Evolutionary conservation across 1,284 basidiomycete species (phyloP).

Genomic region (Ceraceosorus guamensis): DNA sequence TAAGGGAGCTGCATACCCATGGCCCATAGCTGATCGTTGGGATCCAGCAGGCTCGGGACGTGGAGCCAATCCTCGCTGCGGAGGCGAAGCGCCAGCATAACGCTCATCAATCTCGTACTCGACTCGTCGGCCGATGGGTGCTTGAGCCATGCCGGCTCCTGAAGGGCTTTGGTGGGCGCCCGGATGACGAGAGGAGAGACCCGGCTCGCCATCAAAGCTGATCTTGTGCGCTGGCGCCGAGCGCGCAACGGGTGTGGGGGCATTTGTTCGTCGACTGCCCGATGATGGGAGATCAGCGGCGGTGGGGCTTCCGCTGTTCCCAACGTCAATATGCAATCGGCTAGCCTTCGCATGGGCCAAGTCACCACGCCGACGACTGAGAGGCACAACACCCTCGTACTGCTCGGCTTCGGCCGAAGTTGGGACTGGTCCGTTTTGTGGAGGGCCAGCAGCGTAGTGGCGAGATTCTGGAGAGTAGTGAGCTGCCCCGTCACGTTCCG

Average conservation of each 20-base stretch:
- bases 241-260: slow-evolving; percentile 13
- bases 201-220: slow-evolving; percentile 22
- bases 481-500: neutral
- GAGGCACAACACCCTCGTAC: slow-evolving; percentile 10
- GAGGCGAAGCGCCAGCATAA: neutral
- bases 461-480: neutral
- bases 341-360: slow-evolving; percentile 40
- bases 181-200: neutral
- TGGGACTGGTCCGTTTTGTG: neutral
- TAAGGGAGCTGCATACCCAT: slow-evolving; percentile 9
- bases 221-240: slow-evolving; percentile 43
- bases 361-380: slow-evolving; percentile 40
- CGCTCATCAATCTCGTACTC: neutral
- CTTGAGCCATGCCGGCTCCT: neutral
- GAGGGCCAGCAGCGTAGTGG: neutral
- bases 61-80: slow-evolving; percentile 1
- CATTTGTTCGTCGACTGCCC: slow-evolving; percentile 4
- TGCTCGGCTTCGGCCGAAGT: neutral
- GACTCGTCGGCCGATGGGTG: too few relatives aligned
- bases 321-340: slow-evolving; percentile 34
- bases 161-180: neutral
- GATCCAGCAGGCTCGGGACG: slow-evolving; percentile 11
- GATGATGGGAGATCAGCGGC: slow-evolving; percentile 1
- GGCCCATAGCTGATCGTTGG: neutral
- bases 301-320: slow-evolving; percentile 4